Conservation (phyloP, 106 monocot genomes). For the Cymbidium sinense region DNA sequence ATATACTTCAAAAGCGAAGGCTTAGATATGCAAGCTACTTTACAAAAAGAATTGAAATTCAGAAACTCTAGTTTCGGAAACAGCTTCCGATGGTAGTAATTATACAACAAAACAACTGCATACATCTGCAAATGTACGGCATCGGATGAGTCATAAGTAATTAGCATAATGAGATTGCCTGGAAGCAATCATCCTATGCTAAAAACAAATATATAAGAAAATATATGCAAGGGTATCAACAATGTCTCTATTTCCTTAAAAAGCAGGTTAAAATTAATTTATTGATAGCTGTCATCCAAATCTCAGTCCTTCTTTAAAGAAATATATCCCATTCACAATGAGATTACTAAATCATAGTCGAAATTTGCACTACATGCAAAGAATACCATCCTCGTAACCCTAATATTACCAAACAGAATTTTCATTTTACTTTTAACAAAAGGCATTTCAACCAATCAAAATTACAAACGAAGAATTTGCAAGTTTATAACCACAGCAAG, state of each 20-base stretch:
- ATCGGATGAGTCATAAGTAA: not conserved
- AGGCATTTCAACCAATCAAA: not conserved
- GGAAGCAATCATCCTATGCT: not conserved
- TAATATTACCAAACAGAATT: not conserved
- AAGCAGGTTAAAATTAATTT: not conserved
- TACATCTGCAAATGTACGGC: slow-evolving; percentile 44
- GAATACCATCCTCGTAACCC: not conserved
- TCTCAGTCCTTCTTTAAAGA: not conserved
- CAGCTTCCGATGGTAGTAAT: slow-evolving; percentile 65
- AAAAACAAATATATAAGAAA: slow-evolving; percentile 6
- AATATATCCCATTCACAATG: not conserved
- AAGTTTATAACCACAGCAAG: too few species aligned
- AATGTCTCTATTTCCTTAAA: not conserved
- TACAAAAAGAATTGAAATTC: slow-evolving; percentile 41
- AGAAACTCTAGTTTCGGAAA: slow-evolving; percentile 48
- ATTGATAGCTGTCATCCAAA: not conserved
- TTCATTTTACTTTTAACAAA: not conserved
- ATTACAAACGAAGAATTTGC: too few species aligned
- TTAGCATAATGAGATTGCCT: not conserved
- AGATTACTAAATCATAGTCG: not conserved
- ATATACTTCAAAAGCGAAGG: slow-evolving; percentile 28
- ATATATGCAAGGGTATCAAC: not conserved
- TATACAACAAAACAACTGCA: slow-evolving; percentile 58
- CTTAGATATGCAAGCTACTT: slow-evolving; percentile 29
- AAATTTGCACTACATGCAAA: not conserved